Conservation (phyloP, 441 rosid genomes). For the Hura crepitans region DNA sequence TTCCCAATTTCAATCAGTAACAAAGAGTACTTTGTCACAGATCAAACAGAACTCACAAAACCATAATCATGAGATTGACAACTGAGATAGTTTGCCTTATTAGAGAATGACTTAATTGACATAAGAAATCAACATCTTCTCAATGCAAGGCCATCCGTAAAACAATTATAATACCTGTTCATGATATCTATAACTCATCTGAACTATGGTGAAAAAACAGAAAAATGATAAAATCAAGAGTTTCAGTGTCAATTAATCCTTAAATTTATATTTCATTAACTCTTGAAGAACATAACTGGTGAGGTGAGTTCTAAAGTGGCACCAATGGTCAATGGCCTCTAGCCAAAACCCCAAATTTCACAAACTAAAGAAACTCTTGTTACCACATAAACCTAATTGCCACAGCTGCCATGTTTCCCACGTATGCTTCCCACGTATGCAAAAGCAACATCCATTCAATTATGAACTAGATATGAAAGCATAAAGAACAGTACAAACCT, state of each 20-base stretch:
- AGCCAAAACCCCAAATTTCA: background rate
- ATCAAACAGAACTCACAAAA: too few relatives aligned
- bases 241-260: background rate
- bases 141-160: too few relatives aligned
- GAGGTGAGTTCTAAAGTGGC: background rate
- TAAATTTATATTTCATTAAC: background rate
- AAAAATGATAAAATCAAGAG: background rate
- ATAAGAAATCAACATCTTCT: too few relatives aligned
- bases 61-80: too few relatives aligned
- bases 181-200: too few relatives aligned
- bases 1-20: too few relatives aligned
- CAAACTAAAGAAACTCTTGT: background rate
- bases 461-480: background rate
- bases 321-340: too few relatives aligned
- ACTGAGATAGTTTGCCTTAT: too few relatives aligned
- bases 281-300: background rate
- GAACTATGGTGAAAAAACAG: background rate
- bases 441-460: conserved; percentile 6
- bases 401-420: background rate
- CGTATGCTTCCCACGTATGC: too few relatives aligned
- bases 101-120: too few relatives aligned
- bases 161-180: too few relatives aligned
- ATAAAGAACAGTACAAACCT: conserved; percentile 39
- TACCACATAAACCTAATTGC: background rate
- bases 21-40: too few relatives aligned